Conservation (phyloP, 2,329 filamentous ascomycete genomes). For the Coniochaeta sp. region DNA sequence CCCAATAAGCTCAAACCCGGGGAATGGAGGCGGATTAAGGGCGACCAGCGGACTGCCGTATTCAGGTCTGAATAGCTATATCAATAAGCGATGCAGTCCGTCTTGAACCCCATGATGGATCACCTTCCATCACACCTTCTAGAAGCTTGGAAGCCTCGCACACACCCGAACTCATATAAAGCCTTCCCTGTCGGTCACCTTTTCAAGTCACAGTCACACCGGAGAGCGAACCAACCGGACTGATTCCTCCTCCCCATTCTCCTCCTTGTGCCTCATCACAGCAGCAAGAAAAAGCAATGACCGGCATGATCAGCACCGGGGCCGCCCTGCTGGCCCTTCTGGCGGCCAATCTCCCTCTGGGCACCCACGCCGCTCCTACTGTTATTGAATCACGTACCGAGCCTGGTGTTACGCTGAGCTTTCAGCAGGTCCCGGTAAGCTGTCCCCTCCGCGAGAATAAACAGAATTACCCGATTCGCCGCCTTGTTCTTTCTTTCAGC, state of each 20-base stretch:
- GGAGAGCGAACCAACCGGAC: neutral
- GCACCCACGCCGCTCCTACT: neutral
- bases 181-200: neutral
- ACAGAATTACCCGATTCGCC: neutral
- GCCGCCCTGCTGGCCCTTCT: neutral
- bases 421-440: neutral
- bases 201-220: neutral
- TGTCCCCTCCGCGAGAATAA: too few relatives aligned
- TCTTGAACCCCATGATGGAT: neutral
- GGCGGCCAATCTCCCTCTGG: neutral
- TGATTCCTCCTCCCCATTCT: neutral
- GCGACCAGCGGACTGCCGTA: neutral
- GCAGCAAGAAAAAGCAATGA: too few relatives aligned
- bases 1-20: neutral
- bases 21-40: neutral
- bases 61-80: neutral
- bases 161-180: neutral
- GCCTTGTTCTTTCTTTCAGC: neutral
- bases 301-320: neutral
- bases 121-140: constrained; percentile 3
- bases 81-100: neutral
- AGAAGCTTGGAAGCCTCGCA: neutral
- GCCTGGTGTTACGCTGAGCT: constrained; percentile 1
- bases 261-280: too few relatives aligned
- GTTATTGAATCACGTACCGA: constrained; percentile 1